A percentile compares a stretch with the other conserved stretches of the same genome.
These are phyloP conservation scores for Stephania yunnanensis DNA, from an alignment of 164 flowering plant species.

Conservation along the genomic window DNA sequence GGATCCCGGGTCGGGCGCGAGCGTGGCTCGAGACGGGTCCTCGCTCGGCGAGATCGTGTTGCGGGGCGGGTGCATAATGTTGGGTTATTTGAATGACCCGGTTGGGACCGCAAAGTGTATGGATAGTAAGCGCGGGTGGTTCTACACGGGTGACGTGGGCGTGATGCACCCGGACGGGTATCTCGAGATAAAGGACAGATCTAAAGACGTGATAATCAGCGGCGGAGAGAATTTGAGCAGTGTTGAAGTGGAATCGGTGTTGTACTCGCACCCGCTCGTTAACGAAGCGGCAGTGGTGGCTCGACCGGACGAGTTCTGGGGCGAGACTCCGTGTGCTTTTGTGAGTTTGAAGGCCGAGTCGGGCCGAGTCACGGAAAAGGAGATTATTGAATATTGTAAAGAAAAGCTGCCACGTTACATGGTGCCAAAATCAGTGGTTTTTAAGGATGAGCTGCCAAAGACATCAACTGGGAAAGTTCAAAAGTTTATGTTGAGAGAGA, in stretches of 20 bases:
- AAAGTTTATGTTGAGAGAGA: conserved; percentile 44
- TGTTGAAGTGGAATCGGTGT: conserved; percentile 48
- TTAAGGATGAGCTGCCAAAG: conserved; percentile 39
- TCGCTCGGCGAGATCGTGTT: conserved; percentile 40
- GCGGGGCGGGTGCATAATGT: conserved; percentile 30
- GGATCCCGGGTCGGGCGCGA: conserved; percentile 23
- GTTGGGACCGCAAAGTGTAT: conserved; percentile 21
- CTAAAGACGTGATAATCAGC: conserved; percentile 44
- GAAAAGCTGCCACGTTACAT: conserved; percentile 40
- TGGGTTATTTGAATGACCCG: conserved; percentile 40
- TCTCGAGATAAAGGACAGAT: conserved; percentile 35
- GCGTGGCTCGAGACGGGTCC: conserved; percentile 33
- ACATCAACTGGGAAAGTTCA: conserved; percentile 52
- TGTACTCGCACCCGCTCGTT: conserved; percentile 34
- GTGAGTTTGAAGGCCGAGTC: conserved; percentile 26
- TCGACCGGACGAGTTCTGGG: conserved; percentile 46
- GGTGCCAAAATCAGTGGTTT: conserved; percentile 50
- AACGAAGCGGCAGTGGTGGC: conserved; percentile 55
- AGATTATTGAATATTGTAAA: conserved; percentile 35
- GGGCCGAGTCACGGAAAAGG: conserved; percentile 26
- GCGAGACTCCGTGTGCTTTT: conserved; percentile 58
- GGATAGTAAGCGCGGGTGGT: conserved; percentile 27
- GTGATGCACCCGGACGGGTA: conserved; percentile 41
- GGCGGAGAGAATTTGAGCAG: conserved; percentile 57
- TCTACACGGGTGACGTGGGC: conserved; percentile 38